A percentile compares a stretch with the other conserved stretches of the same genome.
Conservation (phyloP, 805 yeast species). For the Tetrapisispora namnaoensis region DNA sequence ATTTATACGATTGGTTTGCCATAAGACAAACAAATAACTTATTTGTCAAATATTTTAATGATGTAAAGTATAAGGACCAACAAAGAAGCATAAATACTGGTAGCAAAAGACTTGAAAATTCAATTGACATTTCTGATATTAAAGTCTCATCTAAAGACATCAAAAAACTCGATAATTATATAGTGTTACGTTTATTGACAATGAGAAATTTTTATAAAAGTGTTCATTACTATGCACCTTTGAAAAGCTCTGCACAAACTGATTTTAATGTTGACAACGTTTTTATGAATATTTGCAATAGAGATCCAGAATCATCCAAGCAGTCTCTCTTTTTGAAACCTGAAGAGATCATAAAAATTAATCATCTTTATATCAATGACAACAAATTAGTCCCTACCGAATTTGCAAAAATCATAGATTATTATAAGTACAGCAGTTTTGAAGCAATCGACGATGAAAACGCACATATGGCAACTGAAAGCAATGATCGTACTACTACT, state of each 20-base stretch:
- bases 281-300: conserved; percentile 1
- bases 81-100: not conserved
- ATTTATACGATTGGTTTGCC: conserved; percentile 94
- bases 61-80: not conserved
- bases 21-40: conserved; percentile 11
- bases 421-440: not conserved
- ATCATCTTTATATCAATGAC: not conserved
- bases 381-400: not conserved
- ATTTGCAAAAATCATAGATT: not conserved
- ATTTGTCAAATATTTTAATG: not conserved
- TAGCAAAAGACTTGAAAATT: not conserved
- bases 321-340: not conserved
- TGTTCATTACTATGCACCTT: not conserved
- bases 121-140: not conserved
- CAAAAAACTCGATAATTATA: not conserved
- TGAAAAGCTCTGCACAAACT: not conserved
- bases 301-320: not conserved
- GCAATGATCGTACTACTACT: not conserved
- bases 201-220: conserved; percentile 1
- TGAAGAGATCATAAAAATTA: not conserved
- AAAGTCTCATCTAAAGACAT: not conserved
- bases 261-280: not conserved
- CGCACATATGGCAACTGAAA: not conserved
- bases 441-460: not conserved
- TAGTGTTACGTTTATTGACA: not conserved